Evolutionary conservation across 768 basidiomycete genomes (phyloP).

Genomic region (Gelatoporia subvermispora): DNA sequence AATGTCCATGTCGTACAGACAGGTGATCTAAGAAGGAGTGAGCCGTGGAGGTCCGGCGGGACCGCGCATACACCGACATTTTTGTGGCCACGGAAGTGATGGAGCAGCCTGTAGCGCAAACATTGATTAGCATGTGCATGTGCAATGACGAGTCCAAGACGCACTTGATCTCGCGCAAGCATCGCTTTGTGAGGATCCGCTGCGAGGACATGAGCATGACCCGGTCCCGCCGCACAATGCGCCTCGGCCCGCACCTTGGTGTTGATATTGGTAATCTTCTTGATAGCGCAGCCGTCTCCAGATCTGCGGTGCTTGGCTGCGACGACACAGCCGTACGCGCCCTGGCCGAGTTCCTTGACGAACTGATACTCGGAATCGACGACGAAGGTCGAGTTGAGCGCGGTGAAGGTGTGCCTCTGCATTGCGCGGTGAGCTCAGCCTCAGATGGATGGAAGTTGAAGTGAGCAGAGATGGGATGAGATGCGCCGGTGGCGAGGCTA

Average conservation of each 20-base stretch:
- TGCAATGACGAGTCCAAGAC: slow-evolving; percentile 17
- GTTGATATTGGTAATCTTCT: slow-evolving; percentile 94
- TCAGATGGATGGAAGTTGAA: background rate
- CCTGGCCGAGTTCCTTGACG: slow-evolving; percentile 95
- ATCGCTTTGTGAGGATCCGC: slow-evolving; percentile 96
- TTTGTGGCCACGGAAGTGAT: slow-evolving; percentile 99
- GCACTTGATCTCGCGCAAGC: slow-evolving; percentile 89
- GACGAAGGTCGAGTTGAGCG: slow-evolving; percentile 81
- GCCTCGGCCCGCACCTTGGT: slow-evolving; percentile 54
- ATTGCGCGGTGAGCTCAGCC: slow-evolving; percentile 29
- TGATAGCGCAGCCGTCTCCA: slow-evolving; percentile 89
- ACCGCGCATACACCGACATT: slow-evolving; percentile 54
- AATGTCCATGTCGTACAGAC: slow-evolving; percentile 97
- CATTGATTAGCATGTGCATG: slow-evolving; percentile 1
- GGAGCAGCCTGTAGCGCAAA: slow-evolving; percentile 59
- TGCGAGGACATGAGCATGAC: slow-evolving; percentile 22
- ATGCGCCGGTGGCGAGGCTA: background rate
- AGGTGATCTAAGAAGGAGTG: slow-evolving; percentile 65
- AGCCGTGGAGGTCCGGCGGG: slow-evolving; percentile 1
- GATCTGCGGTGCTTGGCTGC: slow-evolving; percentile 78
- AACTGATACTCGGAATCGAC: slow-evolving; percentile 89
- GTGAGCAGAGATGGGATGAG: background rate
- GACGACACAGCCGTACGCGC: slow-evolving; percentile 91
- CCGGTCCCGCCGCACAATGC: background rate
- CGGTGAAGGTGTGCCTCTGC: slow-evolving; percentile 75